These are phyloP conservation scores for Pugionium cornutum DNA, from an alignment of 345 rosid genomes.

Conservation along the genomic window DNA sequence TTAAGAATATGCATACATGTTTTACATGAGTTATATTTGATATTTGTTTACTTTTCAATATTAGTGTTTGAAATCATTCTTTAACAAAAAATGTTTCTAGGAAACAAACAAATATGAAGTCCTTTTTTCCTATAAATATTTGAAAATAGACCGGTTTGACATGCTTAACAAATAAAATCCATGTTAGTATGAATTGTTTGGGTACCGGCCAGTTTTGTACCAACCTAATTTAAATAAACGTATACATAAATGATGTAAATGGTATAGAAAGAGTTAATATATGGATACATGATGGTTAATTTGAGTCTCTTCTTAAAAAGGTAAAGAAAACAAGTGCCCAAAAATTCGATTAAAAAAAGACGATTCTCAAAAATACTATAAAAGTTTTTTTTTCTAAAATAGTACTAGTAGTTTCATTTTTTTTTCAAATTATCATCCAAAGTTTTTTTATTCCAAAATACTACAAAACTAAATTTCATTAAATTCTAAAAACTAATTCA, in stretches of 20 bases:
- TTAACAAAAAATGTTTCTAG: no score
- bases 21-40: background rate
- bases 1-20: background rate
- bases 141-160: background rate
- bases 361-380: no score
- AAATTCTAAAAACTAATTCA: no score
- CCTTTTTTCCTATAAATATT: background rate
- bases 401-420: no score
- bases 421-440: no score
- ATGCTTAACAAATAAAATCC: background rate
- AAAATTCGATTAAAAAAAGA: no score
- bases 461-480: no score
- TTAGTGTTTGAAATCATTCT: background rate
- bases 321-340: background rate
- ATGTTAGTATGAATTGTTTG: background rate
- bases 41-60: background rate
- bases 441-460: no score
- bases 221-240: background rate
- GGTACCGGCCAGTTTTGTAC: background rate
- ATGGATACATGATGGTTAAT: background rate
- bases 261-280: background rate
- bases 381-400: no score
- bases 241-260: background rate
- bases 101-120: background rate
- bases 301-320: background rate